These are phyloP conservation scores for Monosporozyma servazzii DNA, from an alignment of 805 yeast genomes.

Conservation along the genomic window DNA sequence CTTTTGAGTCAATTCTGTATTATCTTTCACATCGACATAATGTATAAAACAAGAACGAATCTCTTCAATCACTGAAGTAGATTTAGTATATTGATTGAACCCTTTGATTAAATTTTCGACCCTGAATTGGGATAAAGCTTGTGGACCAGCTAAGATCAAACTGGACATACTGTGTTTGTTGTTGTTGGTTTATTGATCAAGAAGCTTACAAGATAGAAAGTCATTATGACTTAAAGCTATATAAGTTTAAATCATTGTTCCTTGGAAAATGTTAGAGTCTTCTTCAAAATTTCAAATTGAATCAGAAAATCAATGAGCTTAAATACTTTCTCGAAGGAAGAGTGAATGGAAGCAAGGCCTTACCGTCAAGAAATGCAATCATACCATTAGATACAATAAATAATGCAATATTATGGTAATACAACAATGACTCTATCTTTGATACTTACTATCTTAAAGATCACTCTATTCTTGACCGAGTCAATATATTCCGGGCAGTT, in stretches of 20 bases:
- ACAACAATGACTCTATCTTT: too few relatives aligned
- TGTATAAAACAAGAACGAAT: slow-evolving; percentile 74
- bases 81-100: slow-evolving; percentile 60
- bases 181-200: neutral
- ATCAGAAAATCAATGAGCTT: neutral
- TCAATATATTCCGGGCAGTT: too few relatives aligned
- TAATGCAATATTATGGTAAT: too few relatives aligned
- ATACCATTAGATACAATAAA: too few relatives aligned
- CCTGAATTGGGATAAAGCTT: slow-evolving; percentile 82
- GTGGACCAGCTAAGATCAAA: slow-evolving; percentile 73
- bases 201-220: neutral
- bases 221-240: neutral
- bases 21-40: slow-evolving; percentile 50
- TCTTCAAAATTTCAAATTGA: neutral
- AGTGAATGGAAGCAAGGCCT: too few relatives aligned
- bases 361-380: neutral
- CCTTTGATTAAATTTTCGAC: slow-evolving; percentile 62
- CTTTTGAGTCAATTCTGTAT: slow-evolving; percentile 27
- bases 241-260: neutral
- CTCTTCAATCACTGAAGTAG: slow-evolving; percentile 52
- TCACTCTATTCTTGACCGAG: too few relatives aligned
- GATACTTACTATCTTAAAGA: too few relatives aligned
- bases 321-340: neutral
- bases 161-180: slow-evolving; percentile 28
- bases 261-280: neutral